Percentiles rank a stretch among this genome's conserved stretches.
phyloP scores from a whole-genome alignment of 805 yeast species.

The Candida chauliodis region DNA sequence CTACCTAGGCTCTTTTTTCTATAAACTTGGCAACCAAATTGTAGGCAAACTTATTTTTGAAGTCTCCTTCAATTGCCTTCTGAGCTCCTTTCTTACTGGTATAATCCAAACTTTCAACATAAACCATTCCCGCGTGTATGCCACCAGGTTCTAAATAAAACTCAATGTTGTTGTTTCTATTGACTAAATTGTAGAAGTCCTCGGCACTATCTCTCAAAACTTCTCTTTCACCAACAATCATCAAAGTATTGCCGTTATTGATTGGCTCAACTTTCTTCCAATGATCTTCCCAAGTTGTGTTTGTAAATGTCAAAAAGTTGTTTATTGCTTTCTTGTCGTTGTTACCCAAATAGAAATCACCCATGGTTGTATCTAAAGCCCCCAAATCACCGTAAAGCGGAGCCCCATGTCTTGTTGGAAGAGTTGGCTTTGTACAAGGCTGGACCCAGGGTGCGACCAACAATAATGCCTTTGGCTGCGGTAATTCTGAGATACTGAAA shows the following conservation, averaged over 20 bases:
- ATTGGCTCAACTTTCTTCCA: slow-evolving; percentile 26
- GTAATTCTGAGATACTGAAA: slow-evolving; percentile 12
- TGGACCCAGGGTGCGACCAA: slow-evolving; percentile 36
- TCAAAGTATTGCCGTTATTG: slow-evolving; percentile 16
- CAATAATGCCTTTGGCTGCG: slow-evolving; percentile 26
- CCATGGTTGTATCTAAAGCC: slow-evolving; percentile 24
- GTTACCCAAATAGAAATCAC: slow-evolving; percentile 29
- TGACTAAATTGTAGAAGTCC: slow-evolving; percentile 17
- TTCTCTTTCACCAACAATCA: slow-evolving; percentile 32
- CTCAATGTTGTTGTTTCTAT: slow-evolving; percentile 15
- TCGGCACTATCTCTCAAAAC: slow-evolving; percentile 27
- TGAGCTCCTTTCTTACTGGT: slow-evolving; percentile 18
- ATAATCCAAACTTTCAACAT: slow-evolving; percentile 33
- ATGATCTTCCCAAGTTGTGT: slow-evolving; percentile 19
- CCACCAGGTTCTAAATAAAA: slow-evolving; percentile 30
- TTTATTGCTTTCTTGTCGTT: slow-evolving; percentile 15
- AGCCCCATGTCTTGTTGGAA: slow-evolving; percentile 21
- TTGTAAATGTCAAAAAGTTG: slow-evolving; percentile 20
- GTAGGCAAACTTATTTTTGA: slow-evolving; percentile 15
- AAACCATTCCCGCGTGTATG: slow-evolving; percentile 31
- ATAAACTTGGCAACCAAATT: slow-evolving; percentile 9
- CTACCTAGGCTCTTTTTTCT: slow-evolving; percentile 12
- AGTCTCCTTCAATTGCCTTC: slow-evolving; percentile 23
- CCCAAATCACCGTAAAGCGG: slow-evolving; percentile 31
- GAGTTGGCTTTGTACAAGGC: slow-evolving; percentile 21